Evolutionary conservation across 257 asterid species (phyloP).

Genomic region (Apocynum venetum): DNA sequence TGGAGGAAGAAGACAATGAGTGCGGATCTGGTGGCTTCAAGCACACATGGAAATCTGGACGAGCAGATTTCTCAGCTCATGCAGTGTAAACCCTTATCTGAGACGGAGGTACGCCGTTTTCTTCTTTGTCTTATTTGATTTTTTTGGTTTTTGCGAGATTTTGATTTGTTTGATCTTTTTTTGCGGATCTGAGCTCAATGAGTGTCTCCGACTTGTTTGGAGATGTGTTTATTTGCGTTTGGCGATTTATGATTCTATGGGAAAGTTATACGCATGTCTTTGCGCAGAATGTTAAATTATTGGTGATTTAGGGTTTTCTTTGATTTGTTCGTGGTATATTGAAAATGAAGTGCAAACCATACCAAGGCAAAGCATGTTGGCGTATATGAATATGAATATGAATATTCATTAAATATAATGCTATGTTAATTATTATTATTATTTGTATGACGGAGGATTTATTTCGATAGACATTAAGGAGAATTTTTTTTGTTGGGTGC

Average conservation of each 20-base stretch:
- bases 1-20: constrained; percentile 46
- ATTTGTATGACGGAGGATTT: not conserved
- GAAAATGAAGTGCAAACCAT: not conserved
- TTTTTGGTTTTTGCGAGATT: not conserved
- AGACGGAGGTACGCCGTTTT: constrained; percentile 55
- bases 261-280: not conserved
- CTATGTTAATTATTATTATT: not conserved
- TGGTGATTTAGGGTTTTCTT: constrained; percentile 17
- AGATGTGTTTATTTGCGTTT: not conserved
- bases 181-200: constrained; percentile 7
- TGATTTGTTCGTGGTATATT: not conserved
- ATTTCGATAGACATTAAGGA: not conserved
- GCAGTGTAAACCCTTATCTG: constrained; percentile 95
- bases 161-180: not conserved
- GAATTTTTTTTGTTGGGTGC: not conserved
- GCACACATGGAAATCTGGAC: constrained; percentile 79
- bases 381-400: not conserved
- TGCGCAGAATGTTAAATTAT: not conserved
- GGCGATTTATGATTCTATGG: not conserved
- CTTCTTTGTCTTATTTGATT: not conserved
- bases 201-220: not conserved
- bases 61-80: constrained; percentile 91
- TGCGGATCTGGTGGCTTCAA: constrained; percentile 77
- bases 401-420: not conserved
- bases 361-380: not conserved